Base-by-base conservation (phyloP, 2,329 filamentous ascomycete species). In the Alternaria novae-zelandiae region DNA sequence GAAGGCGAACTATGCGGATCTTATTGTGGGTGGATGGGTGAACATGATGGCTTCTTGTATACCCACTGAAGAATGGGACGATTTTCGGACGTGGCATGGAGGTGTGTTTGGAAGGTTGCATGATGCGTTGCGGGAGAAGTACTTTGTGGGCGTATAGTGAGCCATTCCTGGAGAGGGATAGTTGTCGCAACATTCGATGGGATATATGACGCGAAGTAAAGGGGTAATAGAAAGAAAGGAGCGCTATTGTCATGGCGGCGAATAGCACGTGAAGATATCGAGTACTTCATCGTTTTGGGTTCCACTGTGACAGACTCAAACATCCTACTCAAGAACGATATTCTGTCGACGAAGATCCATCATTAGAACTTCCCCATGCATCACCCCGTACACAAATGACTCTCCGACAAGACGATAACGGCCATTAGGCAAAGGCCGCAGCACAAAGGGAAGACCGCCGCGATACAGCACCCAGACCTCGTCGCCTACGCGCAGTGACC, bases 11-110 rank as follows among this genome's bases (percentile, higher is more conserved):
- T 88, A 88, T 78, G 86, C 85, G 2, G 87, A 89, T 69, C 69
- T 88, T 1, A 86, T 88, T 28, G 82, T 89, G 1, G 87, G 86
- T 2, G 85, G 78, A 2, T 89, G 87, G 87, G 57, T 89, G 71
- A 78, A 80, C 7, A 85, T 87, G 82, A 66, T 83, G 61, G 64
- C 68, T 6, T 70, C 32, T 12, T 80, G 77, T 23, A 69, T 88
- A 59, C 82, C 81, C 0, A 55, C 67, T 57, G 64, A 68, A 5
- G 86, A 88, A 63, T 88, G 85, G 85, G 70, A 83, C 61, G 75
- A 81, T 59, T 63, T 86, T 9, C 77, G 68, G 49, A 64, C 70
- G 0, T 89, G 86, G 84, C 82, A 88, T 71, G 80, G 67, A 2
- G 85, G 86, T 15, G 30, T 83, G 6, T 88, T 86, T 80, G 86